Evolutionary conservation across 2,329 filamentous ascomycete genomes (phyloP).

Genomic region (Fusarium goolgardi): DNA sequence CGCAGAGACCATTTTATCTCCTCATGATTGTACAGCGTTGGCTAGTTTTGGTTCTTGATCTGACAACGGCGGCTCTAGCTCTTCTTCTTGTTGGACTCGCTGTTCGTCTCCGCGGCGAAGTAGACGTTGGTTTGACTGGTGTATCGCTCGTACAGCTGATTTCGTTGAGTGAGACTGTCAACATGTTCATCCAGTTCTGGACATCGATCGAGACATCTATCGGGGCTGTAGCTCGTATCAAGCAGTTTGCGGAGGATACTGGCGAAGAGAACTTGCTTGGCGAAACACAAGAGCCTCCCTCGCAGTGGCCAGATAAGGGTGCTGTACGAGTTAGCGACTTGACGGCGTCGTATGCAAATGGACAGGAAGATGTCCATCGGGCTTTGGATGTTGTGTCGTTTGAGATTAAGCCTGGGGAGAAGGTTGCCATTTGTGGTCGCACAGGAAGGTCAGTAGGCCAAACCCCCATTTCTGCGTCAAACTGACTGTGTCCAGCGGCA

Average conservation of each 20-base stretch:
- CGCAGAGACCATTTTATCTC: conserved; percentile 68
- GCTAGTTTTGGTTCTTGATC: conserved; percentile 63
- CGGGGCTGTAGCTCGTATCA: conserved; percentile 52
- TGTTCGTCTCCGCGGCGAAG: conserved; percentile 48
- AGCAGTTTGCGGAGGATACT: conserved; percentile 49
- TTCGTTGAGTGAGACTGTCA: conserved; percentile 51
- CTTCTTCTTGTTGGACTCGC: conserved; percentile 61
- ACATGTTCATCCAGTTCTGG: conserved; percentile 53
- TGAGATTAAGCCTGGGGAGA: conserved; percentile 54
- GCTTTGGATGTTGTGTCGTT: conserved; percentile 43
- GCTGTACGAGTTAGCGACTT: conserved; percentile 45
- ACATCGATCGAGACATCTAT: conserved; percentile 55
- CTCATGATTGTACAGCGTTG: conserved; percentile 68
- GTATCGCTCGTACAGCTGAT: conserved; percentile 50
- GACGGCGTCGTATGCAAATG: conserved; percentile 46
- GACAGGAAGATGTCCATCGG: conserved; percentile 8
- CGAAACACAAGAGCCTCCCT: conserved; percentile 38
- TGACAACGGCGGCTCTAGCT: conserved; percentile 61
- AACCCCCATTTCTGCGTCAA: not conserved
- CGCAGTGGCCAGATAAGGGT: conserved; percentile 50
- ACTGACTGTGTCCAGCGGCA: conserved; percentile 54
- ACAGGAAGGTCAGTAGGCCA: conserved; percentile 52
- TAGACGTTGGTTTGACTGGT: conserved; percentile 51
- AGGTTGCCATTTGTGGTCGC: conserved; percentile 64
- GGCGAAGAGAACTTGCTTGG: conserved; percentile 43